Evolutionary conservation across 1,284 basidiomycete genomes (phyloP).

Genomic region (Blastosporella zonata): DNA sequence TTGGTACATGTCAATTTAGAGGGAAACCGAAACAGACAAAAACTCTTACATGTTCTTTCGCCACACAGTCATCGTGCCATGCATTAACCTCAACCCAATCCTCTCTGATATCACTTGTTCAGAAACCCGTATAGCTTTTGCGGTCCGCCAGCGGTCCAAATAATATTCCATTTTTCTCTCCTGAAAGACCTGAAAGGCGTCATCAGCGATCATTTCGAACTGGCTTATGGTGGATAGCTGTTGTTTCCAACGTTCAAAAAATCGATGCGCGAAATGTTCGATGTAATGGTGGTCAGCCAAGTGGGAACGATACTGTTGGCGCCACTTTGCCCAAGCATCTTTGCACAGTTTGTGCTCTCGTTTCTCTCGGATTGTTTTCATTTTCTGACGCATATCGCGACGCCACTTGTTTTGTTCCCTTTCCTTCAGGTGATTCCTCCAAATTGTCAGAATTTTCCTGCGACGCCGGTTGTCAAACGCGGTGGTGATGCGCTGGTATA

Average conservation of each 20-base stretch:
- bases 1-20: slow-evolving; percentile 22
- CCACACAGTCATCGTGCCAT: slow-evolving; percentile 50
- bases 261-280: slow-evolving; percentile 39
- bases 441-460: slow-evolving; percentile 39
- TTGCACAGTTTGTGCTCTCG: slow-evolving; percentile 47
- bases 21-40: not conserved
- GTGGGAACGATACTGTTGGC: slow-evolving; percentile 46
- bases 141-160: slow-evolving; percentile 58
- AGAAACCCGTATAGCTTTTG: slow-evolving; percentile 38
- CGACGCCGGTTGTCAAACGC: slow-evolving; percentile 43
- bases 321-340: slow-evolving; percentile 63
- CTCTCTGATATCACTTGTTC: slow-evolving; percentile 43
- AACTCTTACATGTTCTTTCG: slow-evolving; percentile 49
- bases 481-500: slow-evolving; percentile 37
- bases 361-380: slow-evolving; percentile 57
- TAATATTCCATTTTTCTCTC: slow-evolving; percentile 34
- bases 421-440: slow-evolving; percentile 49
- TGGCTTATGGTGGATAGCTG: slow-evolving; percentile 37
- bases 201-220: slow-evolving; percentile 47
- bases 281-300: slow-evolving; percentile 48
- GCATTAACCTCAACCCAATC: slow-evolving; percentile 45
- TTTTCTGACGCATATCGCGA: slow-evolving; percentile 61
- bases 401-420: slow-evolving; percentile 58
- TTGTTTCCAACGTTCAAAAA: slow-evolving; percentile 51
- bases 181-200: slow-evolving; percentile 36